These are phyloP conservation scores for Powellomyces hirtus DNA, from an alignment of 192 early-diverging fungal genomes.

Conservation along the genomic window DNA sequence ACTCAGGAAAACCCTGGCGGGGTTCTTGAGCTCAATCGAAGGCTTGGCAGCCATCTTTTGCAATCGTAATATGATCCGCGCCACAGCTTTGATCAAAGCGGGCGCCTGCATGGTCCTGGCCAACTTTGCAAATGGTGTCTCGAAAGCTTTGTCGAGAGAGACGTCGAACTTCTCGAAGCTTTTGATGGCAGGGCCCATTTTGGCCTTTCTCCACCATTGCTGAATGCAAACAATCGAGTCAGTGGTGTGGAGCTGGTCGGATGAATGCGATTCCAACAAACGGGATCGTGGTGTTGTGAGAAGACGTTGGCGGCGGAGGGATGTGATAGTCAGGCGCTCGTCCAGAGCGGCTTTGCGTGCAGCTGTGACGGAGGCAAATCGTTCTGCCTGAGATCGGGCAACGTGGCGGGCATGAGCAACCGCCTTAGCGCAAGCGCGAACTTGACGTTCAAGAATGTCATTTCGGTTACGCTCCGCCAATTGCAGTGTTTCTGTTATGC, in stretches of 20 bases:
- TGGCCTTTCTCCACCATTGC: conserved; percentile 36
- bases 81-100: conserved; percentile 38
- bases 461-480: conserved; percentile 36
- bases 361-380: conserved; percentile 11
- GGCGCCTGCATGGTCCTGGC: conserved; percentile 34
- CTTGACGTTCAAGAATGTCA: conserved; percentile 32
- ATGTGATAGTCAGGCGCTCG: conserved; percentile 20
- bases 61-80: conserved; percentile 26
- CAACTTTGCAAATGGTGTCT: conserved; percentile 40
- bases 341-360: conserved; percentile 31
- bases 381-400: conserved; percentile 30
- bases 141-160: conserved; percentile 13
- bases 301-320: conserved; percentile 21
- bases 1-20: conserved; percentile 66
- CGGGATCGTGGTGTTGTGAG: conserved; percentile 32
- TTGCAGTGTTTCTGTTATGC: conserved; percentile 29
- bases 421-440: conserved; percentile 21
- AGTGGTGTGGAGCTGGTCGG: neutral
- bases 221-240: conserved; percentile 35
- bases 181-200: conserved; percentile 25
- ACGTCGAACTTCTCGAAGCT: conserved; percentile 16
- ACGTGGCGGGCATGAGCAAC: conserved; percentile 42
- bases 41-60: conserved; percentile 9
- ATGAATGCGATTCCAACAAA: conserved; percentile 19
- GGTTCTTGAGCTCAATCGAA: conserved; percentile 37